Evolutionary conservation across 2,329 filamentous ascomycete genomes (phyloP), one percentile per base, ranked within the genome.

Genomic region (Cordyceps cateniannulata): DNA sequence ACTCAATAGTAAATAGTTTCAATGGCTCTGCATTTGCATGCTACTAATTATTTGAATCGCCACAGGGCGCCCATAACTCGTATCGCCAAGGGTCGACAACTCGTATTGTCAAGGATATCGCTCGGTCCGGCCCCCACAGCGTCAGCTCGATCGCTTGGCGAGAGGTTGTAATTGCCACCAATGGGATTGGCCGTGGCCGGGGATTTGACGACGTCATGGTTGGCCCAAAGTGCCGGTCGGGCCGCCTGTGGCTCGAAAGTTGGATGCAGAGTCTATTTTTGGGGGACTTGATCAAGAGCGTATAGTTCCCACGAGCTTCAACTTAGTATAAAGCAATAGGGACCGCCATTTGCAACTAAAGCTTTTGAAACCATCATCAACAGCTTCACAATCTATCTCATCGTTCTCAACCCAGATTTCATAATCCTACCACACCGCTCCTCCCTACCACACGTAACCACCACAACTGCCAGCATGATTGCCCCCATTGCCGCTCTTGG

Each of bases 41-140:
- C 27, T 27, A 5, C 16, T 18, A 25, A 10, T 3, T 6, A 3
- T 5, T n/a, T 16, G 7, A 58, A 50, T 49, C 47, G 50, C 56
- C 32, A 59, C 54, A 59, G 48, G 25, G 45, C 45, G 18, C 45
- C 45, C 29, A 50, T 32, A 16, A 29, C 55, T 45, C 42, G 40
- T 42, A 42, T 42, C 16, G 40, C 16, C 40, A 42, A n/a, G 10
- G 32, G 32, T 8, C 16, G 16, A 16, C 2, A 57, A 9, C 54
- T 57, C 54, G 54, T 57, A 57, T 57, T 29, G 22, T 32, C 54
- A 58, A 50, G 55, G 55, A 22, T 22, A 27, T 50, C 32, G 44
- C 55, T 42, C 14, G 32, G 8, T 8, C 20, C 25, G 53, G 3
- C 54, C 44, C 54, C 44, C 55, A 42, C 45, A 24, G 25, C 9